Evolutionary conservation across 106 monocot genomes (phyloP), one percentile per base, ranked within the genome.

Genomic region (Platanthera zijinensis): DNA sequence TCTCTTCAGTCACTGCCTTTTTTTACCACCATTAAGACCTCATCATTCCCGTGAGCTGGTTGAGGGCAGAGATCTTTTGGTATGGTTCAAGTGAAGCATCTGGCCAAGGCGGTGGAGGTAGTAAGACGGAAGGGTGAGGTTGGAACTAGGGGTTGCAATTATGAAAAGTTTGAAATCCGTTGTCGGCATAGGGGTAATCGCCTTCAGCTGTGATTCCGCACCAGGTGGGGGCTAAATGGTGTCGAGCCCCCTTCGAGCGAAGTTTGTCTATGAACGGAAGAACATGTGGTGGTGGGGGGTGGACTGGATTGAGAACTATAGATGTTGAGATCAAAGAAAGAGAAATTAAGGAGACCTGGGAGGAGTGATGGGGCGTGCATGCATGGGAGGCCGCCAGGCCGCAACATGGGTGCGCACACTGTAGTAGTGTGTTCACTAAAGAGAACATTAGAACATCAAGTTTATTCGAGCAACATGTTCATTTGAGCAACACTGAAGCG

Each of bases 111-210:
- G 86, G 22, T 22, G 78, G 30, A 93, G 79, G 81, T 87, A 87
- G 82, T 84, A 92, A 10, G 85, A 89, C 84, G 91, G 96, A 22
- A 86, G 62, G 10, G 89, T 89, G 51, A 85, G 82, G 77, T 87
- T 86, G 76, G 86, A 87, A 0, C 93, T 96, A 12, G 96, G 96
- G 7, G 96, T 96, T 10, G 93, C 90, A 2, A 96, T 75, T 74
- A 96, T 87, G 62, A 96, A 74, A n/a, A 93, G 81, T 80, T 86
- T 91, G 52, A 69, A 32, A 6, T 22, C 54, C 7, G 14, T 46
- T 14, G 10, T 48, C 67, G 13, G 15, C 7, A 32, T 50, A 14
- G 48, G 57, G 51, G 48, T 13, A 22, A n/a, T 18, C 32, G 54
- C 56, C 67, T 32, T 68, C 7, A 47, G 9, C 73, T 71, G 6